Base-by-base conservation (phyloP, 2,329 filamentous ascomycete species). In the Aspergillus udagawae region DNA sequence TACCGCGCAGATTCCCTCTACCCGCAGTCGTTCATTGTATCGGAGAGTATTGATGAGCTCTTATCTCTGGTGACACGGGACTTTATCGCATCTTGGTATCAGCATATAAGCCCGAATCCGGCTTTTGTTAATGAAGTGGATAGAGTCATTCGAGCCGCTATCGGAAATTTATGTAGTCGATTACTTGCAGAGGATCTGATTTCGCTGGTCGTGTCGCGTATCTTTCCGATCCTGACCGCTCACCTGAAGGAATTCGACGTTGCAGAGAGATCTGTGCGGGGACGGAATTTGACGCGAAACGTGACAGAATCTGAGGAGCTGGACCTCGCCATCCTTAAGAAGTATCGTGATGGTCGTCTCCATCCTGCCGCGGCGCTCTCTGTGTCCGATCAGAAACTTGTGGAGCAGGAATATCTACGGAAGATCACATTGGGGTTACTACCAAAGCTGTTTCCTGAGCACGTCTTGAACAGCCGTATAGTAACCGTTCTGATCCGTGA, bases 281-380 rank as follows among this genome's bases (percentile, higher is more conserved):
- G 95, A 12, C 89, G 87, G 71, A 91, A 96, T 73, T 79, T 97
- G 56, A 94, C 92, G 65, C 86, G 91, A 53, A 92, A 88, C 63
- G 87, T 99, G 55, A 97, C 95, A 2, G 94, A 99, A 76, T 96
- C 92, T 0, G 93, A 97, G 70, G 94, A 99, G 80, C 80, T 99
- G 66, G 92, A 97, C 73, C 80, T 96, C 63, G 94, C 94, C 1
- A 96, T 99, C 73, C 94, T 94, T n/a, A 88, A 85, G 44, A 97
- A 96, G 75, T 99, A 94, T 74, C 88, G 84, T 54, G 89, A 95
- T 71, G 93, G 93, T 27, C 91, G 89, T 61, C 79, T 99, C 57
- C 95, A 99, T 70, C 83, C 90, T 4, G 94, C 94, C 4, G 92
- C 90, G 4, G 89, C 88, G 14, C 77, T 96, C 66, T 86, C 89